phyloP scores from a whole-genome alignment of 805 yeast species.

The Yarrowia keelungensis region DNA sequence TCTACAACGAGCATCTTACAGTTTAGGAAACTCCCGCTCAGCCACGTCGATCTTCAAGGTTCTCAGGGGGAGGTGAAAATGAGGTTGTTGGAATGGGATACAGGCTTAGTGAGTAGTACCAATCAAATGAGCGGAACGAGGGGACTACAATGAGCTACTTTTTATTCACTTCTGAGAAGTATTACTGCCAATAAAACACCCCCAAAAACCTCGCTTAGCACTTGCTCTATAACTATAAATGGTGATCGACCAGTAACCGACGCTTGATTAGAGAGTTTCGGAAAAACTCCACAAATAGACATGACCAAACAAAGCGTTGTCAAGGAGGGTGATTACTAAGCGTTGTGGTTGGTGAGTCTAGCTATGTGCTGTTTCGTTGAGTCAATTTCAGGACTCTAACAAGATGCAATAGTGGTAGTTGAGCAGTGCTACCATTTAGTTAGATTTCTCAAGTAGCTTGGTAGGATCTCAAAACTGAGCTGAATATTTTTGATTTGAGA shows the following conservation, averaged over 20 bases:
- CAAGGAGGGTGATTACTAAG: too few species aligned
- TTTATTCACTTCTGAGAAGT: background rate
- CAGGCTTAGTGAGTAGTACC: background rate
- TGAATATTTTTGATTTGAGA: too few species aligned
- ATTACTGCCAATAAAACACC: too few species aligned
- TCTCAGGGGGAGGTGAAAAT: background rate
- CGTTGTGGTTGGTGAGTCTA: too few species aligned
- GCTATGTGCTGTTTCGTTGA: too few species aligned
- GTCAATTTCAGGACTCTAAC: too few species aligned
- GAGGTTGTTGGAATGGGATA: background rate
- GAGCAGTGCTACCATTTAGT: too few species aligned
- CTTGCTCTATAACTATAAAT: constrained; percentile 20
- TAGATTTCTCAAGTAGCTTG: too few species aligned
- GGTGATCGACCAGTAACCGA: constrained; percentile 31
- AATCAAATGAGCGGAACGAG: background rate
- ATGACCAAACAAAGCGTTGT: background rate
- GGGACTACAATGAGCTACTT: background rate
- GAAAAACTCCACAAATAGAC: constrained; percentile 10
- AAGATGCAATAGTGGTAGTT: too few species aligned
- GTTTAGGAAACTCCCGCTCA: constrained; percentile 9
- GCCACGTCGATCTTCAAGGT: constrained; percentile 25
- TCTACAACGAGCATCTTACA: background rate
- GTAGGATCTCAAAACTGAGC: too few species aligned
- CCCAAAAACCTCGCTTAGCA: background rate
- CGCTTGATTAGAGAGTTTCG: constrained; percentile 25